Percentiles rank a stretch among this genome's conserved stretches.
phyloP scores from a whole-genome alignment of 345 rosid genomes.

The Draba incana region DNA sequence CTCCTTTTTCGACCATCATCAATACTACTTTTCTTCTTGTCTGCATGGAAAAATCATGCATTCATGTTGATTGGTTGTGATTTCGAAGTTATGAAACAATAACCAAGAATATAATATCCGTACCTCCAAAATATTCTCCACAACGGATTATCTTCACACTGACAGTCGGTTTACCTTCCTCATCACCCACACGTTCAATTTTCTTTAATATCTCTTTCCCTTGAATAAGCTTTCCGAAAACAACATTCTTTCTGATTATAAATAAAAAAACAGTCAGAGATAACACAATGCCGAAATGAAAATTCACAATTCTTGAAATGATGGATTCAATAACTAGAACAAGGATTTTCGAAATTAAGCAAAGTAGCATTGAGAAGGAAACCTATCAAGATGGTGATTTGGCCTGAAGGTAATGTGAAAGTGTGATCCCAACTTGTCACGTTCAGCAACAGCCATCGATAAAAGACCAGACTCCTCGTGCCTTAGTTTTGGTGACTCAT shows the following conservation, averaged over 20 bases:
- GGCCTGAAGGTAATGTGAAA: conserved; percentile 81
- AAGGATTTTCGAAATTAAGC: conserved; percentile 7
- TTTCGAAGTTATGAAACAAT: neutral
- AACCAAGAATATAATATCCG: conserved; percentile 11
- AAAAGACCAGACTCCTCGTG: conserved; percentile 86
- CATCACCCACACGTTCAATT: conserved; percentile 84
- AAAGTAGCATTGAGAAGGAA: conserved; percentile 8
- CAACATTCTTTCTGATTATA: conserved; percentile 68
- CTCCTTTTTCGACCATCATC: conserved; percentile 63
- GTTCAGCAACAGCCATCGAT: conserved; percentile 78
- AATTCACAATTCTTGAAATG: conserved; percentile 6
- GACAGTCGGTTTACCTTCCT: conserved; percentile 80
- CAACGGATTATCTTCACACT: conserved; percentile 86
- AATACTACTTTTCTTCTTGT: conserved; percentile 52
- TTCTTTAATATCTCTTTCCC: conserved; percentile 78
- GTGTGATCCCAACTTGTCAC: conserved; percentile 86
- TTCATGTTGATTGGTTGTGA: conserved; percentile 3
- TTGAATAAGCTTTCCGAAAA: conserved; percentile 89
- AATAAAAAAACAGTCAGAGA: conserved; percentile 12
- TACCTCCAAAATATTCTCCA: conserved; percentile 80
- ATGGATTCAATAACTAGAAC: conserved; percentile 1
- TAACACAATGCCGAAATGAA: neutral
- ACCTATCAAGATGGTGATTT: conserved; percentile 83
- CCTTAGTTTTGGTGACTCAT: conserved; percentile 79
- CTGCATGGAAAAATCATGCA: conserved; percentile 47